phyloP scores from a whole-genome alignment of 257 asterid genomes.

The Verbascum thapsus region DNA sequence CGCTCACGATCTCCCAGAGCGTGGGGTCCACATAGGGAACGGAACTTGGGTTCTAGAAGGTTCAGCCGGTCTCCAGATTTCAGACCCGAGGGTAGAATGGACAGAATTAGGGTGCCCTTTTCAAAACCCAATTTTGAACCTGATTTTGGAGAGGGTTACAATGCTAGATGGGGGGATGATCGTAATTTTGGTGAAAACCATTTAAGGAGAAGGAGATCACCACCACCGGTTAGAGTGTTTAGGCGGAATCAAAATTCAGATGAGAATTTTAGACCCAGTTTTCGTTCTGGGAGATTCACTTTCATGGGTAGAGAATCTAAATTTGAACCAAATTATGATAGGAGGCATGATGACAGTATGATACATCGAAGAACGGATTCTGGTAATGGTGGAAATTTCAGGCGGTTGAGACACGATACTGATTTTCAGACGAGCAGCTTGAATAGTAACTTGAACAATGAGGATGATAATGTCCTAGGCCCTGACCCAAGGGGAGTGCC shows the following conservation, averaged over 20 bases:
- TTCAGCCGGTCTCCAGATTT: constrained; percentile 69
- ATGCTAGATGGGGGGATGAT: no score
- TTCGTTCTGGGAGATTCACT: constrained; percentile 45
- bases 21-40: constrained; percentile 64
- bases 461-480: constrained; percentile 33
- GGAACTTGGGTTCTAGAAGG: constrained; percentile 44
- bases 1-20: constrained; percentile 71
- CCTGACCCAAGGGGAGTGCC: constrained; percentile 39
- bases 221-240: constrained; percentile 52
- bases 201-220: constrained; percentile 56
- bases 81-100: constrained; percentile 57
- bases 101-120: constrained; percentile 50
- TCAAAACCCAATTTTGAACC: constrained; percentile 50
- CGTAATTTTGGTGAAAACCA: constrained; percentile 43
- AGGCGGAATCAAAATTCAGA: constrained; percentile 52
- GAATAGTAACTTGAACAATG: constrained; percentile 31
- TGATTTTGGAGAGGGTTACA: constrained; percentile 53
- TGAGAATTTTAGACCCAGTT: constrained; percentile 40
- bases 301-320: no score
- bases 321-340: constrained; percentile 39
- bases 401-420: constrained; percentile 37
- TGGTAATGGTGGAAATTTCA: constrained; percentile 32
- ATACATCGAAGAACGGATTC: constrained; percentile 30
- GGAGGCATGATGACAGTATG: constrained; percentile 48
- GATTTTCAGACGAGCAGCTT: constrained; percentile 29